A percentile compares a stretch with the other conserved stretches of the same genome.
Evolutionary conservation across 306 rosid genomes (phyloP).

Genomic region (Ziziphus jujuba): DNA sequence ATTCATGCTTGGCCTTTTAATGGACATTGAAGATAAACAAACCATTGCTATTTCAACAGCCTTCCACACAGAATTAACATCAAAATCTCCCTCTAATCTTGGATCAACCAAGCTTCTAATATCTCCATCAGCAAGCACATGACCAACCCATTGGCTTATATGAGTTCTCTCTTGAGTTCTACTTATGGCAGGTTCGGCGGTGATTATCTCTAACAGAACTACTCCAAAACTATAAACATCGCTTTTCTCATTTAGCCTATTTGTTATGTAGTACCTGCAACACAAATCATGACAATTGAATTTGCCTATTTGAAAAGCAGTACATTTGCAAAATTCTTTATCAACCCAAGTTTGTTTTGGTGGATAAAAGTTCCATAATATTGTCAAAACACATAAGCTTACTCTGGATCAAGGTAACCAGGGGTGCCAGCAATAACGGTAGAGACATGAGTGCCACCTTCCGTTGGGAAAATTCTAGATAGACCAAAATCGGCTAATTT

Average conservation of each 20-base stretch:
- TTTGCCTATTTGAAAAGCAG: neutral
- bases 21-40: conserved; percentile 6
- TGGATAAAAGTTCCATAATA: neutral
- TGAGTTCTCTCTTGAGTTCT: neutral
- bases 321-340: neutral
- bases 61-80: conserved; percentile 9
- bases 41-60: conserved; percentile 18
- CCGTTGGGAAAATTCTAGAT: conserved; percentile 31
- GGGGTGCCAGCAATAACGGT: conserved; percentile 34
- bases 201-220: conserved; percentile 32
- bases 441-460: conserved; percentile 24
- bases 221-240: conserved; percentile 40
- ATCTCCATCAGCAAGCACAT: conserved; percentile 26
- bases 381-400: neutral
- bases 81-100: conserved; percentile 14
- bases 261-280: conserved; percentile 23
- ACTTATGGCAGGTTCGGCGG: conserved; percentile 24
- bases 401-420: conserved; percentile 40
- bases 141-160: conserved; percentile 26
- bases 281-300: neutral
- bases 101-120: conserved; percentile 27
- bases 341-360: neutral
- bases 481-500: conserved; percentile 46
- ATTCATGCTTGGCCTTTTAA: conserved; percentile 23
- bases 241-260: conserved; percentile 31